A percentile compares a stretch with the other conserved stretches of the same genome.
These are phyloP conservation scores for Aegilops bicornis DNA, from an alignment of 176 grass and related monocot genomes.

Conservation along the genomic window DNA sequence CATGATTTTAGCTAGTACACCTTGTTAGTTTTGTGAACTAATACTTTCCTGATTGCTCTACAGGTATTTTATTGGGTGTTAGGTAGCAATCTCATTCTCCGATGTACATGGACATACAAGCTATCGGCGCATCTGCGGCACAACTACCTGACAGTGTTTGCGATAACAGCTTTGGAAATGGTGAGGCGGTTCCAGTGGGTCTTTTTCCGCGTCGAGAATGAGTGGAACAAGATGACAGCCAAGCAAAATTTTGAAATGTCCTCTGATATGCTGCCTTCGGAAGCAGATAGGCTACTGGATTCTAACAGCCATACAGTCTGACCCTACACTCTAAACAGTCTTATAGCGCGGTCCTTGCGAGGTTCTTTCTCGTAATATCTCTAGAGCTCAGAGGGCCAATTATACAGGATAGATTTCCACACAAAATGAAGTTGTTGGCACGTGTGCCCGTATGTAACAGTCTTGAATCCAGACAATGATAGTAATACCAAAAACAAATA, in stretches of 20 bases:
- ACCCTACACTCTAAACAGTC: slow-evolving; percentile 32
- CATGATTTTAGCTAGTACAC: not conserved
- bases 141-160: slow-evolving; percentile 92
- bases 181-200: slow-evolving; percentile 91
- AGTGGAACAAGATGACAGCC: slow-evolving; percentile 92
- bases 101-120: slow-evolving; percentile 99
- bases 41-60: not conserved
- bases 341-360: slow-evolving; percentile 10
- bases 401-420: slow-evolving; percentile 37
- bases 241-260: slow-evolving; percentile 79
- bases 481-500: not conserved
- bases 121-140: slow-evolving; percentile 96
- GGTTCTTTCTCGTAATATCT: not conserved
- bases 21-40: not conserved
- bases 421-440: slow-evolving; percentile 29
- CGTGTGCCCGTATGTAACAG: slow-evolving; percentile 29
- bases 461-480: slow-evolving; percentile 22
- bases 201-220: slow-evolving; percentile 96
- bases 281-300: slow-evolving; percentile 73
- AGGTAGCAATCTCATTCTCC: slow-evolving; percentile 86
- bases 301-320: slow-evolving; percentile 60
- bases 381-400: slow-evolving; percentile 42
- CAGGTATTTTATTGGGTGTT: slow-evolving; percentile 91
- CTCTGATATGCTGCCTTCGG: slow-evolving; percentile 46
- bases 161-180: slow-evolving; percentile 80